These are phyloP conservation scores for Starmera pachycereana DNA, from an alignment of 805 yeast genomes.

Conservation along the genomic window DNA sequence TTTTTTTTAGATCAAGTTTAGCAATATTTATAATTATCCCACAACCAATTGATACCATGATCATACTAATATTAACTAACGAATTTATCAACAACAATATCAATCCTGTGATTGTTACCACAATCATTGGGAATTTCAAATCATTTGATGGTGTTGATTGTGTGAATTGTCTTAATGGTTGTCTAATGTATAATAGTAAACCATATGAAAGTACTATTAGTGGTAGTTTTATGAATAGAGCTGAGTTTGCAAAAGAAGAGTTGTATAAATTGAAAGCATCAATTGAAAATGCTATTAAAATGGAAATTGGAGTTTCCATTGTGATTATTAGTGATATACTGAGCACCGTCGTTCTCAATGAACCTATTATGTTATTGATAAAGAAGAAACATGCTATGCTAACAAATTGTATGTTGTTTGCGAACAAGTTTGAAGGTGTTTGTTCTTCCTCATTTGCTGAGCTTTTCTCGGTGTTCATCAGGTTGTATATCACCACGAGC, in stretches of 20 bases:
- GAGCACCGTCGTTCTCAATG: constrained; percentile 14
- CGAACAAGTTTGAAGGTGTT: neutral
- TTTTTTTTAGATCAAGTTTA: constrained; percentile 6
- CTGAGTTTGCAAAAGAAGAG: neutral
- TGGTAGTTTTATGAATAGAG: constrained; percentile 2
- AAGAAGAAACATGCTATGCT: constrained; percentile 6
- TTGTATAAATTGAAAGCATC: constrained; percentile 5
- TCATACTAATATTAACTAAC: constrained; percentile 13
- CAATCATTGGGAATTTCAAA: constrained; percentile 1
- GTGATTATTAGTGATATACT: constrained; percentile 13
- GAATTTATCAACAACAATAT: constrained; percentile 1
- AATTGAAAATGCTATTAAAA: constrained; percentile 4
- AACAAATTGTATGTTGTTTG: constrained; percentile 2
- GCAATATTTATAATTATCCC: constrained; percentile 12
- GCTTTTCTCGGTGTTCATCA: neutral
- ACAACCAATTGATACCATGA: constrained; percentile 17
- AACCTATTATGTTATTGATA: constrained; percentile 9
- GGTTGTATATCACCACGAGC: neutral
- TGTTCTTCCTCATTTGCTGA: neutral
- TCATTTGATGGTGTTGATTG: constrained; percentile 1
- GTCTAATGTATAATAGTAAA: constrained; percentile 2
- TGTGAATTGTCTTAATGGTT: constrained; percentile 9
- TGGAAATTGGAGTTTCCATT: constrained; percentile 4
- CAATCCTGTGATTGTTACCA: neutral
- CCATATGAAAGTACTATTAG: constrained; percentile 3